These are phyloP conservation scores for Geosmithia putterillii DNA, from an alignment of 2,329 filamentous ascomycete species.

Conservation along the genomic window DNA sequence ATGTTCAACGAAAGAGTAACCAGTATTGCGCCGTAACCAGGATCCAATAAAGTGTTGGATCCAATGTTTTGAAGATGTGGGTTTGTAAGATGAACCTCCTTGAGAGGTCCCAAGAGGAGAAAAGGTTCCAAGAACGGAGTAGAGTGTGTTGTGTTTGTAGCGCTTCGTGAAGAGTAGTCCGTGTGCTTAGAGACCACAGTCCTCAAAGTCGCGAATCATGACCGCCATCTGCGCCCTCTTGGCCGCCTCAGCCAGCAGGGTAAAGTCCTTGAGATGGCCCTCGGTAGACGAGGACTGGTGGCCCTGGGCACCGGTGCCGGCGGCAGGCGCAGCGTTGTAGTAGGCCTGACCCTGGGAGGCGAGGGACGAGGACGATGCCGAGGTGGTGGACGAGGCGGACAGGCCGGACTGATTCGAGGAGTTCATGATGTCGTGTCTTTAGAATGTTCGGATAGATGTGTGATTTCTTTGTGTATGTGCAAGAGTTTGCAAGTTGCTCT, in stretches of 20 bases:
- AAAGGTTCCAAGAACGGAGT: too few relatives aligned
- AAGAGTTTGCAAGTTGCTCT: too few relatives aligned
- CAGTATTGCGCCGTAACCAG: too few relatives aligned
- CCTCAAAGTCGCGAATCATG: constrained; percentile 76
- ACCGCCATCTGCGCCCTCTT: constrained; percentile 87
- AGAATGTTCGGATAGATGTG: too few relatives aligned
- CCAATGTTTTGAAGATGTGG: too few relatives aligned
- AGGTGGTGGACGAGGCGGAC: constrained; percentile 4
- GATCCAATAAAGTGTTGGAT: too few relatives aligned
- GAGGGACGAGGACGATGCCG: constrained; percentile 6
- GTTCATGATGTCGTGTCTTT: constrained; percentile 17
- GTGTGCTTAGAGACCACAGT: constrained; percentile 46
- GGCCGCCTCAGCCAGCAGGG: constrained; percentile 79
- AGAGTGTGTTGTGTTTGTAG: too few relatives aligned
- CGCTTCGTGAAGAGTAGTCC: too few relatives aligned
- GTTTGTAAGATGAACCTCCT: too few relatives aligned
- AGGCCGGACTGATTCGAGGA: constrained; percentile 16
- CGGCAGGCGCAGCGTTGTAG: constrained; percentile 7
- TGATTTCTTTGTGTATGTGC: too few relatives aligned
- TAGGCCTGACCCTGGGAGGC: constrained; percentile 16
- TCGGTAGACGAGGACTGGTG: constrained; percentile 34
- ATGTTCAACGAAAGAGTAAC: too few relatives aligned
- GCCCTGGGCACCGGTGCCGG: constrained; percentile 14
- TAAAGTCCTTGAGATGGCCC: constrained; percentile 66
- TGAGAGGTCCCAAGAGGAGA: too few relatives aligned